Evolutionary conservation across 78 protist species (phyloP).

Genomic region (Isochrysis galbana): DNA sequence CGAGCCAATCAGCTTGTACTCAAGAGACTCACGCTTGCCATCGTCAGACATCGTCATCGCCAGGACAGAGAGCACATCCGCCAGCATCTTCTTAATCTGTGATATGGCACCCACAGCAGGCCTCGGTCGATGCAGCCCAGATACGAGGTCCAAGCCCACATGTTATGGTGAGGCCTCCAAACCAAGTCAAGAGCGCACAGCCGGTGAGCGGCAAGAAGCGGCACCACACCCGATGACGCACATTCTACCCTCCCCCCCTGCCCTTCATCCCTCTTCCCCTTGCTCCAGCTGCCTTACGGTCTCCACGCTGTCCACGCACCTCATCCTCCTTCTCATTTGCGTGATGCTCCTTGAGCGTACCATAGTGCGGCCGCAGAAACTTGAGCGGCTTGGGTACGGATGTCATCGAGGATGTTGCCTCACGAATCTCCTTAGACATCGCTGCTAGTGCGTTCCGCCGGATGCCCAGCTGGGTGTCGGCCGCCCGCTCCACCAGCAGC

Average conservation of each 20-base stretch:
- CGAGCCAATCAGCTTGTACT: constrained; percentile 77
- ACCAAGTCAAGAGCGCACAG: too few species aligned
- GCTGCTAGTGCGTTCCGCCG: constrained; percentile 36
- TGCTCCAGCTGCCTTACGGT: too few species aligned
- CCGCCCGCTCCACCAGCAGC: constrained; percentile 19
- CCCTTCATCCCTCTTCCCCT: too few species aligned
- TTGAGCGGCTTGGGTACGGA: constrained; percentile 98
- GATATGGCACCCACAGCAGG: too few species aligned
- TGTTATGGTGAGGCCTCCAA: too few species aligned
- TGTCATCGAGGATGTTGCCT: constrained; percentile 90
- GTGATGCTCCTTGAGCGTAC: not conserved
- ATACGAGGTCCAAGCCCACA: too few species aligned
- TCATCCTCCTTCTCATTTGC: not conserved
- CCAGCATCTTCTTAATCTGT: constrained; percentile 18
- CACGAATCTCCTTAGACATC: constrained; percentile 70
- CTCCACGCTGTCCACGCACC: too few species aligned
- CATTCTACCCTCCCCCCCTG: too few species aligned
- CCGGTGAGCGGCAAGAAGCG: too few species aligned
- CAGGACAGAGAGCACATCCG: constrained; percentile 90
- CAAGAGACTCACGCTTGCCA: constrained; percentile 62
- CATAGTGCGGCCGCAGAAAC: constrained; percentile 87
- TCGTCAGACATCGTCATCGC: constrained; percentile 84
- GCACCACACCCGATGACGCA: too few species aligned
- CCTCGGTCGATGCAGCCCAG: too few species aligned
- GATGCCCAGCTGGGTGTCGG: constrained; percentile 32